Evolutionary conservation across 208 protist genomes (phyloP).

Genomic region (Acanthamoeba sp.): DNA sequence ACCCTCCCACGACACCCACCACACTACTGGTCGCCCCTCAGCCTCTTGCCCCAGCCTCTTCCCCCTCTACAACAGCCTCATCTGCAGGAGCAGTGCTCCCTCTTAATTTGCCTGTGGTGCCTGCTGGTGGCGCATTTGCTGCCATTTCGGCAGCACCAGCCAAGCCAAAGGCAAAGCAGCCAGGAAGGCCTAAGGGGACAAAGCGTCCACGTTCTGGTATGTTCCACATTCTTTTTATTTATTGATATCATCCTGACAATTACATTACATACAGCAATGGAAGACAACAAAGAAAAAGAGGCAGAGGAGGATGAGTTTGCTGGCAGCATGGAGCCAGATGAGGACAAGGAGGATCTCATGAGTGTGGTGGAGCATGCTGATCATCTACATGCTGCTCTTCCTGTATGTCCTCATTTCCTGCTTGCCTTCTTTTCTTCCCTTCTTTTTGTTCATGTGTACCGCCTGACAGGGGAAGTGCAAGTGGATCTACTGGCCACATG

Average conservation of each 20-base stretch:
- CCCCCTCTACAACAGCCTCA: background rate
- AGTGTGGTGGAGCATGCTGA: background rate
- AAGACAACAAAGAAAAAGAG: conserved; percentile 16
- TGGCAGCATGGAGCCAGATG: conserved; percentile 17
- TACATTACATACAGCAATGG: background rate
- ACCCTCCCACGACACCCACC: background rate
- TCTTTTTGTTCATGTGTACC: background rate
- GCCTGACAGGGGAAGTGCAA: conserved; percentile 5
- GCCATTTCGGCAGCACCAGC: background rate
- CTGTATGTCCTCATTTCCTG: conserved; percentile 2
- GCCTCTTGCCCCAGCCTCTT: conserved; percentile 8
- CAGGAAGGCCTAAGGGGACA: background rate
- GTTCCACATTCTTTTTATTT: conserved; percentile 3
- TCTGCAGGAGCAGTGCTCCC: background rate
- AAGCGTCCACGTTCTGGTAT: background rate
- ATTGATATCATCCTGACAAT: conserved; percentile 10
- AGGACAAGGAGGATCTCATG: background rate
- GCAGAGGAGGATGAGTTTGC: conserved; percentile 19
- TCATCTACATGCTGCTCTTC: conserved; percentile 11
- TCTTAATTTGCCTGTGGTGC: conserved; percentile 13
- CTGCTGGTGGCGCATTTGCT: background rate
- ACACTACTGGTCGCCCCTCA: background rate
- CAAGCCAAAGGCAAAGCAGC: conserved; percentile 13
- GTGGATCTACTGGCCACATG: background rate
- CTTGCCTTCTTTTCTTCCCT: background rate